phyloP scores from a whole-genome alignment of 305 asterid species.

The Fraxinus dipetala region DNA sequence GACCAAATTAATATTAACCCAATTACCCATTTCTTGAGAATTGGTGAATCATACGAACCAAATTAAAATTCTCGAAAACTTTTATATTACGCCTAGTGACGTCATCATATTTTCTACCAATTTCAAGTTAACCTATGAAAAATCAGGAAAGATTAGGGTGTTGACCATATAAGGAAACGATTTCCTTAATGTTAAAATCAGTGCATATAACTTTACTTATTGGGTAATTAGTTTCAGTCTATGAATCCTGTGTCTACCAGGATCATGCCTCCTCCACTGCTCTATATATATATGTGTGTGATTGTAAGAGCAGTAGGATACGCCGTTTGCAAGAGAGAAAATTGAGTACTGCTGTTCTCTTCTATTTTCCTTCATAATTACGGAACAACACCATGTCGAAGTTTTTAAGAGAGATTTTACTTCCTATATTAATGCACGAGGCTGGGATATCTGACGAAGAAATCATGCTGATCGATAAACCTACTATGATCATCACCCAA shows the following conservation, averaged over 20 bases:
- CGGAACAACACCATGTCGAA: neutral
- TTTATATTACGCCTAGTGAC: neutral
- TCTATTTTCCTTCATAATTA: neutral
- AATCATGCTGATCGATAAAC: neutral
- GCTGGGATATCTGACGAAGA: neutral
- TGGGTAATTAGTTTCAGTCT: no score
- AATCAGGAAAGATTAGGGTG: neutral
- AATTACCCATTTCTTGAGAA: neutral
- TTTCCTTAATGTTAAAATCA: neutral
- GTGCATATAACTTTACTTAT: neutral
- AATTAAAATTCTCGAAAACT: neutral
- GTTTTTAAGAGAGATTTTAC: neutral
- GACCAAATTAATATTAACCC: no score
- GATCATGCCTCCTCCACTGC: neutral
- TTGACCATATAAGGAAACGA: neutral
- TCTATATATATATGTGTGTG: no score
- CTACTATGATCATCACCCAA: neutral
- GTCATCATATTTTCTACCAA: neutral
- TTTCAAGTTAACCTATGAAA: neutral
- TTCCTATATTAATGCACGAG: neutral
- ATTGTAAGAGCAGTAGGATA: no score
- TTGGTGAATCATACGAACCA: neutral
- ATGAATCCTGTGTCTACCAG: neutral
- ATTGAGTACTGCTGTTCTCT: neutral
- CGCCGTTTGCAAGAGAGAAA: no score